These are phyloP conservation scores for Apiospora arundinis DNA, from an alignment of 2,329 filamentous ascomycete genomes.

Conservation along the genomic window DNA sequence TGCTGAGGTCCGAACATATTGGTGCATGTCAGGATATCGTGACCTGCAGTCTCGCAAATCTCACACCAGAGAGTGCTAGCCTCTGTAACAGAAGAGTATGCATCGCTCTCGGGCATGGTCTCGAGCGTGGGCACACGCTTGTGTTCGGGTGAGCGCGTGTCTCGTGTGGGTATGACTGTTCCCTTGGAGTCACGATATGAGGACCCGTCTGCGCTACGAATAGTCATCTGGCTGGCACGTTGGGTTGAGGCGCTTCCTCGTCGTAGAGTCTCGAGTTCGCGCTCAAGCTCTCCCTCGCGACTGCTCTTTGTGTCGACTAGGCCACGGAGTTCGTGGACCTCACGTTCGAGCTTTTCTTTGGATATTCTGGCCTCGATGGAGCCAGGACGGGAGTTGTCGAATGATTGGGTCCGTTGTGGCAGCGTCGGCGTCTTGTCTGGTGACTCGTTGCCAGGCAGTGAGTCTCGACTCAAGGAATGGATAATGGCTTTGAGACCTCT, in stretches of 20 bases:
- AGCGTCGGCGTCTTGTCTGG: constrained; percentile 42
- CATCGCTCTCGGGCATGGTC: constrained; percentile 74
- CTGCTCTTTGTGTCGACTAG: constrained; percentile 74
- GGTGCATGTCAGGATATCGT: constrained; percentile 93
- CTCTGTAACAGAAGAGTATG: constrained; percentile 73
- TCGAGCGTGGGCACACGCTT: constrained; percentile 65
- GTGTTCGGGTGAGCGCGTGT: constrained; percentile 53
- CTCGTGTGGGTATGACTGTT: constrained; percentile 65
- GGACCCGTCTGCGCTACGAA: constrained; percentile 58
- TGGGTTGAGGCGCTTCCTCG: constrained; percentile 50
- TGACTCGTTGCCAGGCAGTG: constrained; percentile 51
- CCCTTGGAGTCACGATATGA: constrained; percentile 71
- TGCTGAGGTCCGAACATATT: constrained; percentile 75
- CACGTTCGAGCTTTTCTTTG: constrained; percentile 76
- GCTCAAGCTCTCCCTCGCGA: constrained; percentile 85
- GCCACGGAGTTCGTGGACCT: constrained; percentile 78
- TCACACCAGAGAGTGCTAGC: constrained; percentile 86
- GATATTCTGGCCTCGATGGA: constrained; percentile 62
- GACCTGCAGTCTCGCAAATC: constrained; percentile 89
- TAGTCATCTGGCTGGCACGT: constrained; percentile 58
- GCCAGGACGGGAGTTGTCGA: constrained; percentile 51
- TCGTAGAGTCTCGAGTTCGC: constrained; percentile 74
- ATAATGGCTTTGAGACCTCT: constrained; percentile 97
- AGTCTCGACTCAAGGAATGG: constrained; percentile 86
- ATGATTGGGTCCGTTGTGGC: constrained; percentile 43